Conservation (phyloP, 2,329 filamentous ascomycete genomes). For the Trichothecium roseum region DNA sequence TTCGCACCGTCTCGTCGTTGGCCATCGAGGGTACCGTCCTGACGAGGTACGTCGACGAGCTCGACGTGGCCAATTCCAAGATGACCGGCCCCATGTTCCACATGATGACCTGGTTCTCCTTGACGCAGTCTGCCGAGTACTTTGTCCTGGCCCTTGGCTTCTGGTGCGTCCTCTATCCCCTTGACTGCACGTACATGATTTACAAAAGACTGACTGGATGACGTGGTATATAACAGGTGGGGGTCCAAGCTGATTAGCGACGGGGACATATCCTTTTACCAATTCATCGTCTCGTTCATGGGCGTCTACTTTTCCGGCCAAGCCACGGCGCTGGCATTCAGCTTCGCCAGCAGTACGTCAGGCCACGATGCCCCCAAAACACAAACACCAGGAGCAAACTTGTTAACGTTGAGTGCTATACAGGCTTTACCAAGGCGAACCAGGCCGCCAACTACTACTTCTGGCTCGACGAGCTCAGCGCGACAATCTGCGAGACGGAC, state of each 20-base stretch:
- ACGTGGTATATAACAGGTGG: constrained; percentile 8
- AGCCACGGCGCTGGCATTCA: constrained; percentile 13
- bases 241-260: constrained; percentile 7
- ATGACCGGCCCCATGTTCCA: constrained; percentile 6
- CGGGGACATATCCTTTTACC: constrained; percentile 23
- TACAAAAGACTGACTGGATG: too few relatives aligned
- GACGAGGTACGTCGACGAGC: constrained; percentile 17
- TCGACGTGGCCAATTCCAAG: constrained; percentile 15
- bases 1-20: constrained; percentile 29
- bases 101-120: constrained; percentile 13
- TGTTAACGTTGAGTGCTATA: too few relatives aligned
- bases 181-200: not conserved
- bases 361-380: not conserved
- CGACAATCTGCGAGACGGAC: constrained; percentile 16
- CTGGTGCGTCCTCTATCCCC: constrained; percentile 8
- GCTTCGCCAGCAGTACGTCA: constrained; percentile 22
- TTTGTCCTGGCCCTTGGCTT: constrained; percentile 19
- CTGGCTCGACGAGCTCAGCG: constrained; percentile 17
- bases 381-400: too few relatives aligned
- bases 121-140: constrained; percentile 14
- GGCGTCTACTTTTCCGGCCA: constrained; percentile 22
- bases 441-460: constrained; percentile 26
- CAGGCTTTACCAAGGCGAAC: constrained; percentile 29
- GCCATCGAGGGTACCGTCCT: constrained; percentile 26
- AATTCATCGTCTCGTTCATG: constrained; percentile 32